A percentile compares a stretch with the other conserved stretches of the same genome.
Evolutionary conservation across 1,284 basidiomycete genomes (phyloP).

Genomic region (Cutaneotrichosporon dermatis): DNA sequence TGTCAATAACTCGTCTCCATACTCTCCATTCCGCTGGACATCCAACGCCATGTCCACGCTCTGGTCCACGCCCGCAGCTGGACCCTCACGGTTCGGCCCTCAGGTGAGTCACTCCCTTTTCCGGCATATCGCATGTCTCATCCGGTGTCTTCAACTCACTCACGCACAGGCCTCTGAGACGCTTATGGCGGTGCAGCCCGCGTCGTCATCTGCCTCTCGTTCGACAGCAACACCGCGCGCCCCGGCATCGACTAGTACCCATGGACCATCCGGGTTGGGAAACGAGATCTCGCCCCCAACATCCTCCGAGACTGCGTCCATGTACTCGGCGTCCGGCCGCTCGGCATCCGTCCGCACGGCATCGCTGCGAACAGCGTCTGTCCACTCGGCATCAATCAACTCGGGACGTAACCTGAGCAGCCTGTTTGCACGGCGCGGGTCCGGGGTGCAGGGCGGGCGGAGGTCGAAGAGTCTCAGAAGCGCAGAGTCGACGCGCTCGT

Average conservation of each 20-base stretch:
- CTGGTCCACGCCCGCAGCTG: background rate
- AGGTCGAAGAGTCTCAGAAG: conserved; percentile 12
- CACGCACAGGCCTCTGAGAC: background rate
- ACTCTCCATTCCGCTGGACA: no score
- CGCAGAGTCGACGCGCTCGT: conserved; percentile 6
- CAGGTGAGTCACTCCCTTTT: background rate
- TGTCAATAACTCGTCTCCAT: no score
- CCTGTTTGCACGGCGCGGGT: conserved; percentile 11
- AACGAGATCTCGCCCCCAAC: background rate
- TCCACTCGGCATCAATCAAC: background rate
- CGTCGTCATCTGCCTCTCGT: background rate
- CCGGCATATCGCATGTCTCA: background rate
- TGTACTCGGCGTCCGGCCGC: background rate
- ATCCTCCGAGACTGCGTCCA: background rate
- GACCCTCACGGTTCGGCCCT: background rate
- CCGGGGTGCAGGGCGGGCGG: background rate
- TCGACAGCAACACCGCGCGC: background rate
- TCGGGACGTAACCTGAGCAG: conserved; percentile 3
- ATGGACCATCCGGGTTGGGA: background rate
- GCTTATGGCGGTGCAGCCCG: background rate
- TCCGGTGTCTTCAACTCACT: background rate
- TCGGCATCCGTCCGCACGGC: background rate
- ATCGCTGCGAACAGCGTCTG: background rate
- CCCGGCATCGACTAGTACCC: background rate
- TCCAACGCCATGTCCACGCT: background rate